Percentiles rank a stretch among this genome's conserved stretches.
phyloP scores from a whole-genome alignment of 768 basidiomycete species.

The Lenzites betulinus region DNA sequence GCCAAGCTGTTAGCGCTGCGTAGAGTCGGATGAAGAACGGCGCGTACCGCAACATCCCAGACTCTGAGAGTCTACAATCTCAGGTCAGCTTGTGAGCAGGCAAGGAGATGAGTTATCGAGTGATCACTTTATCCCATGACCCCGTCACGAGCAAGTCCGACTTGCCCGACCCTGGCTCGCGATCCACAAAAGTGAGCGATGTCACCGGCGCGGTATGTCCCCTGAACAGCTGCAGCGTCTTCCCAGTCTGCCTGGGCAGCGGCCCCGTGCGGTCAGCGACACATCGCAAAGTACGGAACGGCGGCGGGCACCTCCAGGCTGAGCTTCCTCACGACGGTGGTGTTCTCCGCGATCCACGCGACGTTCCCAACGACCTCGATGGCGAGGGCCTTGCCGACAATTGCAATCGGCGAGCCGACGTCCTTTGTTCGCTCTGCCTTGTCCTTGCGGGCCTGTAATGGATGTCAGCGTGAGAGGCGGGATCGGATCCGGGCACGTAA shows the following conservation, averaged over 20 bases:
- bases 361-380: conserved; percentile 63
- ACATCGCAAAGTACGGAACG: not conserved
- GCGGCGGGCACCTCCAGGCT: conserved; percentile 65
- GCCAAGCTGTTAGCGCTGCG: not conserved
- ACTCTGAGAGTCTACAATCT: conserved; percentile 72
- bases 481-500: not conserved
- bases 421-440: conserved; percentile 73
- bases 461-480: conserved; percentile 1
- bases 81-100: conserved; percentile 2
- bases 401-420: conserved; percentile 77
- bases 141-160: conserved; percentile 74
- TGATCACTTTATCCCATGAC: conserved; percentile 85
- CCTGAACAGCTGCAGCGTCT: conserved; percentile 70
- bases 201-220: conserved; percentile 93
- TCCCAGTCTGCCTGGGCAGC: conserved; percentile 62
- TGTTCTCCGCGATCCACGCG: conserved; percentile 91
- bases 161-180: conserved; percentile 39
- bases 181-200: conserved; percentile 67
- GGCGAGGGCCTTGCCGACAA: conserved; percentile 73
- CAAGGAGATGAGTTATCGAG: not conserved
- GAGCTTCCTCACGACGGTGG: conserved; percentile 68
- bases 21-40: not conserved
- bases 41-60: conserved; percentile 76
- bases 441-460: conserved; percentile 59
- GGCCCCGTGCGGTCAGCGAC: conserved; percentile 4